Percentiles rank a stretch among this genome's conserved stretches.
Evolutionary conservation across 257 asterid species (phyloP).

Genomic region (Striga asiatica): DNA sequence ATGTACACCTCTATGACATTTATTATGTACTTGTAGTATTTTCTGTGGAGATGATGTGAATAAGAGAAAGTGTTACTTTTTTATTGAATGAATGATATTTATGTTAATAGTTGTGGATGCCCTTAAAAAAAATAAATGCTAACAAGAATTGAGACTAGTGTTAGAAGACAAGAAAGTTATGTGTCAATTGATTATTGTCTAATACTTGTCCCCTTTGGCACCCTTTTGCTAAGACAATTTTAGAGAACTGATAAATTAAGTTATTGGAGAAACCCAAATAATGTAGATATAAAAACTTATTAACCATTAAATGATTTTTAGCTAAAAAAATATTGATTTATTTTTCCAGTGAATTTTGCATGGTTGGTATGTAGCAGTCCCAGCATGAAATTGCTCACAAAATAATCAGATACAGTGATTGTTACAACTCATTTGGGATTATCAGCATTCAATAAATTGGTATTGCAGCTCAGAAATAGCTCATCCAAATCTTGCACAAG

Average conservation of each 20-base stretch:
- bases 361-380: constrained; percentile 36
- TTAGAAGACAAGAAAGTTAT: constrained; percentile 30
- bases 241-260: background rate
- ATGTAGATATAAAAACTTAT: background rate
- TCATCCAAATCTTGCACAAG: constrained; percentile 6
- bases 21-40: no score
- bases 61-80: no score
- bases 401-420: constrained; percentile 16
- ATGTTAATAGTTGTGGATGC: no score
- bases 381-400: constrained; percentile 19
- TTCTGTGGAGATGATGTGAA: no score
- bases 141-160: constrained; percentile 10
- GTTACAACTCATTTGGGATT: constrained; percentile 37
- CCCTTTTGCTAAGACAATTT: constrained; percentile 34
- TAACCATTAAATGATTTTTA: background rate
- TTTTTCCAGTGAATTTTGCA: constrained; percentile 28
- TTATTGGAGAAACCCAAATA: constrained; percentile 6
- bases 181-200: constrained; percentile 28
- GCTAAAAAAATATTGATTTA: background rate
- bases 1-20: no score
- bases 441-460: constrained; percentile 24
- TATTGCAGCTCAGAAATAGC: constrained; percentile 21
- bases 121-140: constrained; percentile 20
- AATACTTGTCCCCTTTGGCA: constrained; percentile 40
- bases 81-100: no score